Evolutionary conservation across 2,329 filamentous ascomycete species (phyloP).

Genomic region (Gaeumannomyces sp.): DNA sequence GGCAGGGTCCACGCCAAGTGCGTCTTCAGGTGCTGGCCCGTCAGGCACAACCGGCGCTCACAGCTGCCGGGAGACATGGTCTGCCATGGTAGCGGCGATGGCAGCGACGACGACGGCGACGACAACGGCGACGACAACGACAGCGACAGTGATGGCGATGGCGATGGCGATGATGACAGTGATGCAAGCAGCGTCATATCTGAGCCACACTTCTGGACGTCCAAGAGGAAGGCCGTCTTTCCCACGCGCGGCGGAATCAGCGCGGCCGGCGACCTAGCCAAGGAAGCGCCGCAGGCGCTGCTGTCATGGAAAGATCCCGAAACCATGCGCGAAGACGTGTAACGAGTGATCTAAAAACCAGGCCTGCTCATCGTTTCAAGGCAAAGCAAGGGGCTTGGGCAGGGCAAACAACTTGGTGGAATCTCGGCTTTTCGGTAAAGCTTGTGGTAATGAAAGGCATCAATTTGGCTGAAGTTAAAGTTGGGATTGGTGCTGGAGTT

Average conservation of each 20-base stretch:
- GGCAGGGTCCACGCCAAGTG: neutral
- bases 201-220: neutral
- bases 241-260: neutral
- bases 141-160: too few species aligned
- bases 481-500: too few species aligned
- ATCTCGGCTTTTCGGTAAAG: too few species aligned
- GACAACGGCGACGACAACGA: neutral
- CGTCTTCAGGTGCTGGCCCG: neutral
- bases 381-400: too few species aligned
- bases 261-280: neutral
- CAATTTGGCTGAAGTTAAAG: too few species aligned
- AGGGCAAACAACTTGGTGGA: too few species aligned
- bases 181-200: neutral
- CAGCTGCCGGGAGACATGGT: too few species aligned
- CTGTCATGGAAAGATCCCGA: neutral
- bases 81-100: too few species aligned
- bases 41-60: neutral
- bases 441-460: too few species aligned
- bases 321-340: too few species aligned
- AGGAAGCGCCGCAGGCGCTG: neutral
- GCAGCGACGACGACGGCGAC: neutral
- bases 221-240: neutral
- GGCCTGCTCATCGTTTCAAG: too few species aligned
- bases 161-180: neutral
- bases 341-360: too few species aligned